These are phyloP conservation scores for Eurotiales sp. DNA, from an alignment of 2,329 filamentous ascomycete species.

Conservation along the genomic window DNA sequence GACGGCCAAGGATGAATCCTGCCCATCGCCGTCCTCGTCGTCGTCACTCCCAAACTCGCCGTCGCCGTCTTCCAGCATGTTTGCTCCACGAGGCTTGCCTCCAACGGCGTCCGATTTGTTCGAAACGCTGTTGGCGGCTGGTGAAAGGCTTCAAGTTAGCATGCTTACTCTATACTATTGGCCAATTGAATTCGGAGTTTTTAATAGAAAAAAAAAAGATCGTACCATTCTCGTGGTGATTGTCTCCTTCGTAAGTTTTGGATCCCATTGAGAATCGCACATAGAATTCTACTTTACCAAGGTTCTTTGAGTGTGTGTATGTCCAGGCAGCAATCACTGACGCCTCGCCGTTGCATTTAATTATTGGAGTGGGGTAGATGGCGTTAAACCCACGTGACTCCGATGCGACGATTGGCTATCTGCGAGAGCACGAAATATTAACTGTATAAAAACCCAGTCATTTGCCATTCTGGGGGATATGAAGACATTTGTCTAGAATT, in stretches of 20 bases:
- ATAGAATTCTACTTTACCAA: too few relatives aligned
- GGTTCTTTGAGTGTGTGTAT: too few relatives aligned
- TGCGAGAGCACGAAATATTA: background rate
- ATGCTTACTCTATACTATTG: too few relatives aligned
- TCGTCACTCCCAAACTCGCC: conserved; percentile 35
- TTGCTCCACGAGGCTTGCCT: conserved; percentile 42
- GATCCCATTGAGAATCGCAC: conserved; percentile 12
- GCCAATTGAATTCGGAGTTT: background rate
- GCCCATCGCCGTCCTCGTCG: conserved; percentile 22
- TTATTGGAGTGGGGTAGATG: too few relatives aligned
- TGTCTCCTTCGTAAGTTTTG: conserved; percentile 12
- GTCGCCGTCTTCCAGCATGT: conserved; percentile 44
- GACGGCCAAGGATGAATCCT: conserved; percentile 19
- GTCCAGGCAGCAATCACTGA: too few relatives aligned
- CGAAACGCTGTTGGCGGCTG: conserved; percentile 14
- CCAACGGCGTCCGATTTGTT: conserved; percentile 25
- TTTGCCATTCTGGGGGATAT: too few relatives aligned
- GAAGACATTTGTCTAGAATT: too few relatives aligned
- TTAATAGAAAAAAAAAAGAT: too few relatives aligned
- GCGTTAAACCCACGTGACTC: background rate
- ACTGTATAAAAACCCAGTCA: background rate
- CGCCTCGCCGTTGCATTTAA: too few relatives aligned
- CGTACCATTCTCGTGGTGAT: conserved; percentile 13
- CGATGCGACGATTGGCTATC: background rate
- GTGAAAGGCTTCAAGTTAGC: background rate